Base-by-base conservation (phyloP, 2,329 filamentous ascomycete genomes). In the Botrytis squamosa region DNA sequence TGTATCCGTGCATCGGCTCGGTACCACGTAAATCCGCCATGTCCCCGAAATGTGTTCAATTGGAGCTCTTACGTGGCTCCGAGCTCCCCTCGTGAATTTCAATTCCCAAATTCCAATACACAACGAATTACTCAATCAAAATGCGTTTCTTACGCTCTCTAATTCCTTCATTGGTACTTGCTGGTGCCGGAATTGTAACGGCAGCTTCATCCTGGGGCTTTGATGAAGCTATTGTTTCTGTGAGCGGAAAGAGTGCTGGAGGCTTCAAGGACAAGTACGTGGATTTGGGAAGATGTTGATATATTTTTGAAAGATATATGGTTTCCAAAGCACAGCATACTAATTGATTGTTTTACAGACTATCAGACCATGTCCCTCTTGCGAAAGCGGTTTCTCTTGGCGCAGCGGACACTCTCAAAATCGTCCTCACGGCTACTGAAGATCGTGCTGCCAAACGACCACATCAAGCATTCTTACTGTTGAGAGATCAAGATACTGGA, bases 391-490 rank as follows among this genome's bases (percentile, higher is more conserved):
- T 98, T 60, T 83, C 86, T 18, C 85, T 98, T 75, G 89, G 90
- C 75, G 83, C 87, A 71, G 82, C 88, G 71, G 94, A 97, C 81
- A 90, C 90, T 60, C 86, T 98, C 80, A 97, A 96, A 85, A 85
- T 99, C 77, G 84, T 90, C 77, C 85, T 99, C 79, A 97, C 94
- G 49, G 88, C 93, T 14, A 92, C 92, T 81, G 93, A 97, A 80
- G 91, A 89, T 81, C 90, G 90, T 83, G 91, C 90, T 78, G 88
- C 89, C 65, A 95, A 94, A 86, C 90, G 93, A 77, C 94, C 96
- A 78, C 96, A 99, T 84, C 96, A 99, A 84, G 94, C 94, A 9
- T 98, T 98, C 85, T 87, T 99, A 71, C 87, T 96, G 25, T 84
- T 99, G 74, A 91, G 89, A 79, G 94, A 98, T 78, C 85, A 87